These are phyloP conservation scores for Torulaspora globosa DNA, from an alignment of 1,139 yeast species.

Conservation along the genomic window DNA sequence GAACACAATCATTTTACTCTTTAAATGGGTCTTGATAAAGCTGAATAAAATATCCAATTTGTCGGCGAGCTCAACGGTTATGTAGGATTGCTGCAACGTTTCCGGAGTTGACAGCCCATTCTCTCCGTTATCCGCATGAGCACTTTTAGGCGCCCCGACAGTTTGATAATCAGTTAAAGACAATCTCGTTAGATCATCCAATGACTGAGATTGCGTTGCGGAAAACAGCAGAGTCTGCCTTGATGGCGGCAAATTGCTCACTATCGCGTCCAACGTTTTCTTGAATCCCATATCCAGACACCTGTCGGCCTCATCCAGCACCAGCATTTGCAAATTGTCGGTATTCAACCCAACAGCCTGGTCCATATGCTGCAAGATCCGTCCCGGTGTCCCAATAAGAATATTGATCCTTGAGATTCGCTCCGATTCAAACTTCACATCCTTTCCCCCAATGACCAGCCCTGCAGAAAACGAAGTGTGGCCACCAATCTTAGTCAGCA, in stretches of 20 bases:
- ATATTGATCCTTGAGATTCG: constrained; percentile 81
- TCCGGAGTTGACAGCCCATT: constrained; percentile 70
- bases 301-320: constrained; percentile 94
- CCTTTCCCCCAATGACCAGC: constrained; percentile 94
- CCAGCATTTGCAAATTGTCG: constrained; percentile 72
- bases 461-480: constrained; percentile 85
- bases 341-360: constrained; percentile 85
- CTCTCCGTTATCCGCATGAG: constrained; percentile 38
- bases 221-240: constrained; percentile 88
- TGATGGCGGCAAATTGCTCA: constrained; percentile 74
- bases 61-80: constrained; percentile 66
- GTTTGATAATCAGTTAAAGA: constrained; percentile 77
- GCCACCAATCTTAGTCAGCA: constrained; percentile 76
- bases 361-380: constrained; percentile 90
- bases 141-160: constrained; percentile 50
- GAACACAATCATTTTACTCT: constrained; percentile 80
- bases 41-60: constrained; percentile 86
- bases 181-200: constrained; percentile 81
- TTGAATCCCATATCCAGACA: constrained; percentile 96
- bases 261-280: constrained; percentile 78
- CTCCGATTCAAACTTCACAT: constrained; percentile 80
- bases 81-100: constrained; percentile 76
- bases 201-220: constrained; percentile 90
- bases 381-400: constrained; percentile 92
- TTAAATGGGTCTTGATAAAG: constrained; percentile 82